Percentiles rank a stretch among this genome's conserved stretches.
Evolutionary conservation across 345 rosid genomes (phyloP).

Genomic region (Zanthoxylum bungeanum): DNA sequence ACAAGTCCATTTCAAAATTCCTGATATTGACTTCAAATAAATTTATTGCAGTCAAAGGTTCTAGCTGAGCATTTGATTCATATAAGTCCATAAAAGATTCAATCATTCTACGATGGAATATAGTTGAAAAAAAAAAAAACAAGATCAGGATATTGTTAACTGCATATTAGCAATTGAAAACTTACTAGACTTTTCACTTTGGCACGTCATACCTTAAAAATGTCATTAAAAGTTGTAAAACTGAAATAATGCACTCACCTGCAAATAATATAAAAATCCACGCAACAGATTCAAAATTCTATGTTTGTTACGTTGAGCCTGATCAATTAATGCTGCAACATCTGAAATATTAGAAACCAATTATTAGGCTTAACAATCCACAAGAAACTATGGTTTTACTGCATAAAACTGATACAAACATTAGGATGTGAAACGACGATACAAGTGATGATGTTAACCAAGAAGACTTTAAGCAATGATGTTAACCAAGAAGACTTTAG

Average conservation of each 20-base stretch:
- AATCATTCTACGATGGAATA: not conserved
- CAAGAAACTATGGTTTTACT: not conserved
- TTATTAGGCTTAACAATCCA: constrained; percentile 6
- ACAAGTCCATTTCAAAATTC: not conserved
- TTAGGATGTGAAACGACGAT: not conserved
- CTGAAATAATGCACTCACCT: constrained; percentile 42
- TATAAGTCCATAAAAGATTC: not conserved
- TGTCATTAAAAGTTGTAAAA: not conserved
- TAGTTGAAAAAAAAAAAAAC: not conserved
- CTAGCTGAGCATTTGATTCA: not conserved
- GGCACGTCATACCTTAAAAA: too few relatives aligned
- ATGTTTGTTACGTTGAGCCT: constrained; percentile 13
- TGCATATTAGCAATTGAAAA: not conserved
- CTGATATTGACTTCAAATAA: too few relatives aligned
- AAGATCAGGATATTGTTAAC: not conserved
- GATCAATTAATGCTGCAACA: constrained; percentile 24
- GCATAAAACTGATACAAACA: not conserved
- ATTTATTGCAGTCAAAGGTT: too few relatives aligned
- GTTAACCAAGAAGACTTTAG: not conserved
- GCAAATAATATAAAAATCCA: constrained; percentile 71
- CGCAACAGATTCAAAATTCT: constrained; percentile 60
- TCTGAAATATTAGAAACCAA: constrained; percentile 39
- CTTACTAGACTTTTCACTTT: too few relatives aligned
- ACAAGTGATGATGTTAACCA: not conserved
- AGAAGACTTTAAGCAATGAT: not conserved